Evolutionary conservation across 345 rosid genomes (phyloP), one percentile per base, ranked within the genome.

Genomic region (Camelina hispida): DNA sequence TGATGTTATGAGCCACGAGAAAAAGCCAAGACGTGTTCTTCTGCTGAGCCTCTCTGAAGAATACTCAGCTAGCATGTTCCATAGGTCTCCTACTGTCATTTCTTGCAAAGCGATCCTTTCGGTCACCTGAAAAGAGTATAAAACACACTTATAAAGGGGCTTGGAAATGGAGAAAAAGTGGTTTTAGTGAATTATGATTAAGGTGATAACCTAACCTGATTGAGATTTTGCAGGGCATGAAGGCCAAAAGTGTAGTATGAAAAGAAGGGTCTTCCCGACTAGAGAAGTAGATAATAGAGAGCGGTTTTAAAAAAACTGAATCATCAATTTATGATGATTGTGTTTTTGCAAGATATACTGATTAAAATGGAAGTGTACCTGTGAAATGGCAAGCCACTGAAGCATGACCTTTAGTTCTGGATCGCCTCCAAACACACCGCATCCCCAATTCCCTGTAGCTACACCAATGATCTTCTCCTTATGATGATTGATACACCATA

Each of bases 341-440:
- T 48, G 43, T 17, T 15, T 30, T 34, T 56, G 17, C 30, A 44
- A 22, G 38, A 69, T 25, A 40, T 5, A 9, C 2, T 56, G 13
- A 70, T 30, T 11, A 53, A 68, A 14, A 40, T 5, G 37, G 25
- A 65, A 71, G 28, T 28, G 11, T 65, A 43, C 81, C 72, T 77
- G 81, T 40, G 81, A 78, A 71, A 43, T 16, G 40, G 81, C 77
- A 65, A 78, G 77, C 77, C 81, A 78, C 0, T 71, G 73, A 65
- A 78, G 62, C 81, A 72, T 78, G 51, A 30, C 59, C 67, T 95
- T 95, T n/a, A 95, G 68, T 74, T 90, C 89, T 44, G 98, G 94
- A 78, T 94, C 99, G 68, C 97, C 99, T 62, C 97, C 96, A 85
- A 91, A 94, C 68, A 83, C 97, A 73, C 99, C 99, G 80, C 97